Evolutionary conservation across 352 stramenopile species (phyloP), one percentile per base, ranked within the genome.

Genomic region (Halophytophthora polymorphica): DNA sequence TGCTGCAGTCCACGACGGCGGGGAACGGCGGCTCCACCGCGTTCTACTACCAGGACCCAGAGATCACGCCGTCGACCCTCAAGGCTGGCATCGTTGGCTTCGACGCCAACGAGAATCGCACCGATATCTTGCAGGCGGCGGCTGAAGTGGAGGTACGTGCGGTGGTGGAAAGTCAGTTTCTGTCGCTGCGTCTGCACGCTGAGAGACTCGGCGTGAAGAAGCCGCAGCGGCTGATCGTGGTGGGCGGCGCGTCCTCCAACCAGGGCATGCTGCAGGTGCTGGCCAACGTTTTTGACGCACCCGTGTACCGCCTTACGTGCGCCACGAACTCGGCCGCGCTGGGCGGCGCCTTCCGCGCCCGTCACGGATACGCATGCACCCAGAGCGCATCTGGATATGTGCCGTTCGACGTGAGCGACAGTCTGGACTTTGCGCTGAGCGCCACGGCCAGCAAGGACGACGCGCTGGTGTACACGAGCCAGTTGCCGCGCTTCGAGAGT

Each of bases 91-190:
- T 84, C 8, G 41, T 85, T 11, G 64, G 67, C 21, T 88, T 83
- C 37, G 55, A 75, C 33, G 53, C 45, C 7, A 56, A 58, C 4
- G 65, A 66, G 35, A 44, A 38, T 23, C 36, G 43, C 14, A 50
- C 66, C 2, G 51, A 82, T 11, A 39, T 66, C 2, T 46, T 53
- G 0, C 29, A 39, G 10, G 29, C 50, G 8, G 17, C 58, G 11
- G 34, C 61, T 14, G 67, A 66, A 42, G 56, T 68, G 8, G 63
- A 76, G 49, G 70, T 86, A 22, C 77, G 80, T 40, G 80, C 75
- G 13, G 72, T 88, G 11, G 69, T 88, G 28, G 77, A 90, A 43
- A 77, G 68, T 36, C 77, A 88, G 59, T 88, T 81, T 41, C 41
- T 90, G 5, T 65, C 75, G 19, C 56, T 90, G 56, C 61, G 69